Evolutionary conservation across 2,329 filamentous ascomycete genomes (phyloP), one percentile per base, ranked within the genome.

Genomic region (Pyricularia pennisetigena): DNA sequence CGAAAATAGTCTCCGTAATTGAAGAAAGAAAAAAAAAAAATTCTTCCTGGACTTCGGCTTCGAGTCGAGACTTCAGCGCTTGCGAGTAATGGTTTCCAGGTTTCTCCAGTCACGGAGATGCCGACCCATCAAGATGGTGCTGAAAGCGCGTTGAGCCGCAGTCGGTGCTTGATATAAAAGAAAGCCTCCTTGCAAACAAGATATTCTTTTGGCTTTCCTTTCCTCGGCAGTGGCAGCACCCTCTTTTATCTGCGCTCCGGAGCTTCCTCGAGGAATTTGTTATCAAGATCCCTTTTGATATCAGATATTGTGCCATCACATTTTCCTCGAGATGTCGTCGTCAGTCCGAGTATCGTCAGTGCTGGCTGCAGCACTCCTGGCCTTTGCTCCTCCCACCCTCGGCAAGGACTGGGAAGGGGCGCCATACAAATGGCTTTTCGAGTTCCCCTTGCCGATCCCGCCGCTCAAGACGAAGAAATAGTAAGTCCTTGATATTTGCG

Each of bases 361-460:
- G 12, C 41, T 67, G 16, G 24, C 65, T 3, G 65, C 28, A 1
- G 65, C 65, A 30, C 26, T 67, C 3, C 23, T 67, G 32, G 65
- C 65, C 16, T 67, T 67, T 29, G 26, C 14, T 32, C 65, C 65
- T 57, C 65, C 26, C 3, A 28, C 20, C 20, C 30, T 69, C 12
- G 69, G 66, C n/a, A 72, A 72, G 30, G 72, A 73, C 65, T 73
- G 71, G 71, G 67, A 71, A 24, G 69, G 72, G 9, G 68, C 70
- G 1, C 69, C 69, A 10, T 74, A 74, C 65, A 70, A 69, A 28
- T 70, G 71, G 68, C 70, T 72, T 12, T 74, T 72, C 67, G 69
- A 71, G 67, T 72, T 70, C 12, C 71, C 71, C 6, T 30, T 72
- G 24, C 70, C 71, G 1, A 72, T 72, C 32, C 71, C 71, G 20